Percentiles rank a stretch among this genome's conserved stretches.
Conservation (phyloP, 108 stramenopile species). For the Asterionellopsis glacialis region DNA sequence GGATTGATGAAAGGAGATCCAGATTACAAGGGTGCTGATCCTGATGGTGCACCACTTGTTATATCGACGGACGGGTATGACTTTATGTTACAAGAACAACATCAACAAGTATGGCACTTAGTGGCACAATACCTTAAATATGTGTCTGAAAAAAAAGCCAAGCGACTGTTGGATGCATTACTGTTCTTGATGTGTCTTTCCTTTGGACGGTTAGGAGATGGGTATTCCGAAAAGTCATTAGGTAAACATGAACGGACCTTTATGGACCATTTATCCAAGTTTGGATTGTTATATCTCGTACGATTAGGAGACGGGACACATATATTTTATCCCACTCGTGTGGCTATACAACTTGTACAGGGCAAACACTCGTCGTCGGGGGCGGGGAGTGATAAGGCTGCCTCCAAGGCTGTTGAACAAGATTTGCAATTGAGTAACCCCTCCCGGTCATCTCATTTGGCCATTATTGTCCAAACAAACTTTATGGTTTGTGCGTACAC, state of each 20-base stretch:
- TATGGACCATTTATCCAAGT: slow-evolving; percentile 67
- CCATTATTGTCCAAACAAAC: slow-evolving; percentile 89
- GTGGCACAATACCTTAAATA: slow-evolving; percentile 66
- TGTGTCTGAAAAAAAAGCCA: slow-evolving; percentile 31
- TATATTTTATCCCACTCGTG: slow-evolving; percentile 78
- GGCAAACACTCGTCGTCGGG: slow-evolving; percentile 1
- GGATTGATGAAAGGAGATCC: slow-evolving; percentile 81
- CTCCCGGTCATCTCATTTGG: slow-evolving; percentile 63
- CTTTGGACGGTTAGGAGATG: slow-evolving; percentile 69
- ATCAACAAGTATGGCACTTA: slow-evolving; percentile 86
- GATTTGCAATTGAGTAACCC: slow-evolving; percentile 16
- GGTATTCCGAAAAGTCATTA: slow-evolving; percentile 49
- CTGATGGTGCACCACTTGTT: slow-evolving; percentile 66
- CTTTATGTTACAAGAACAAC: slow-evolving; percentile 80
- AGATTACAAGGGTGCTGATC: slow-evolving; percentile 53
- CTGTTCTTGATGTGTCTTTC: slow-evolving; percentile 69
- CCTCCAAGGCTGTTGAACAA: neutral
- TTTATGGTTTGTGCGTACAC: slow-evolving; percentile 90
- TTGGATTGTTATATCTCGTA: slow-evolving; percentile 66
- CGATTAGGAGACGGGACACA: slow-evolving; percentile 51
- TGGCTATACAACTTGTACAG: slow-evolving; percentile 69
- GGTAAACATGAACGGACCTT: slow-evolving; percentile 51
- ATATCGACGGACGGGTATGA: slow-evolving; percentile 85
- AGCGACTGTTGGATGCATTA: slow-evolving; percentile 49
- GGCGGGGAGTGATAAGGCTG: neutral